Percentiles rank a stretch among this genome's conserved stretches.
Evolutionary conservation across 805 yeast genomes (phyloP).

Genomic region (Wickerhamomyces mucosus): DNA sequence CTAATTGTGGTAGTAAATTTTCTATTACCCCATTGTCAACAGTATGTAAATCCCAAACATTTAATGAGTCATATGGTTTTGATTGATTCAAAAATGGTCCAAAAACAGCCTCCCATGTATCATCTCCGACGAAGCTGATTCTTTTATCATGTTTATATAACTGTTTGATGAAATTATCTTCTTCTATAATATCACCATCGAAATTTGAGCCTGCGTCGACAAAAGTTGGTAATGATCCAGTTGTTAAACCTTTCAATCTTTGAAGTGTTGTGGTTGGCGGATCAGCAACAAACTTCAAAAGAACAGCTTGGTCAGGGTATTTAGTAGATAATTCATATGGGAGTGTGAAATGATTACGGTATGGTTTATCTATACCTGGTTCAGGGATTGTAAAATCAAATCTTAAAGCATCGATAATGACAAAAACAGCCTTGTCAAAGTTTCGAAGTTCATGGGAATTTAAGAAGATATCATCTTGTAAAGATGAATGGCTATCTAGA

Average conservation of each 20-base stretch:
- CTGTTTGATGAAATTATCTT: conserved; percentile 84
- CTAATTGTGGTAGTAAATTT: conserved; percentile 57
- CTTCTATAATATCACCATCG: conserved; percentile 80
- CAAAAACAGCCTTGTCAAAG: conserved; percentile 63
- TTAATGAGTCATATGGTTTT: conserved; percentile 90
- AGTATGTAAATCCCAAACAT: conserved; percentile 88
- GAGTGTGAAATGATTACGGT: conserved; percentile 29
- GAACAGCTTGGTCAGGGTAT: conserved; percentile 54
- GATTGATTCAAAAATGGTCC: conserved; percentile 54
- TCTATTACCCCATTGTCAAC: conserved; percentile 91
- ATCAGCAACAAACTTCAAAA: conserved; percentile 83
- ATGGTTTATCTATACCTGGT: conserved; percentile 13
- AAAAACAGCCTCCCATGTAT: conserved; percentile 91
- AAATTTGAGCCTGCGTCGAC: conserved; percentile 92
- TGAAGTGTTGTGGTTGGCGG: conserved; percentile 98
- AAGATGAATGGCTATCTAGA: conserved; percentile 37
- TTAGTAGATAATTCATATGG: conserved; percentile 56
- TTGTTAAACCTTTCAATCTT: conserved; percentile 85
- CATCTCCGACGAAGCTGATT: conserved; percentile 91
- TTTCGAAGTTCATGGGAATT: conserved; percentile 14
- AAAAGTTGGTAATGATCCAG: conserved; percentile 91
- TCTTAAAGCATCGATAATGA: conserved; percentile 90
- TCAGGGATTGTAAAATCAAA: conserved; percentile 74
- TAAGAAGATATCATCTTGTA: conserved; percentile 19
- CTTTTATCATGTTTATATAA: conserved; percentile 27